phyloP scores from a whole-genome alignment of 352 stramenopile species.

The Pythium utonaiense region DNA sequence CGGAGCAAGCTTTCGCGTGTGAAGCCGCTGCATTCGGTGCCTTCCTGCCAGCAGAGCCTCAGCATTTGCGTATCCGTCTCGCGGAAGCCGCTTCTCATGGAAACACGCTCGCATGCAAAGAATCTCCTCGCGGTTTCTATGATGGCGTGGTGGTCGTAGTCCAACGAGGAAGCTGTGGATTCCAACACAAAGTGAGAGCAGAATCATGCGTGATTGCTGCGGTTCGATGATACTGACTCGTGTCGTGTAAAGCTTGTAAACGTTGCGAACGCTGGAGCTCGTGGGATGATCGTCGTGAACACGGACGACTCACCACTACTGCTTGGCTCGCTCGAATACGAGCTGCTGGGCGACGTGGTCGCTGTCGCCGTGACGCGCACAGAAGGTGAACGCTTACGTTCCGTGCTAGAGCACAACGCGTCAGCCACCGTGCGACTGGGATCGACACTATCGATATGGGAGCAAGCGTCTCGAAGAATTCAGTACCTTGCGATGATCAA shows the following conservation, averaged over 20 bases:
- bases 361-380: conserved; percentile 6
- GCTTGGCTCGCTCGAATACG: conserved; percentile 14
- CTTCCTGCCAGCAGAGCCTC: conserved; percentile 2
- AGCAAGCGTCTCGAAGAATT: conserved; percentile 16
- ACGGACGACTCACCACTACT: conserved; percentile 14
- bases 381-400: conserved; percentile 6
- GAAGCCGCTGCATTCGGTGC: conserved; percentile 13
- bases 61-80: not conserved
- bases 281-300: conserved; percentile 20
- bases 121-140: not conserved
- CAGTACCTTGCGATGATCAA: conserved; percentile 11
- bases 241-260: conserved; percentile 15
- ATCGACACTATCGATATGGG: not conserved
- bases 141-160: conserved; percentile 14
- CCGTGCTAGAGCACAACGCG: not conserved
- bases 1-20: not conserved
- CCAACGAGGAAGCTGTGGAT: conserved; percentile 13
- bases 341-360: conserved; percentile 2
- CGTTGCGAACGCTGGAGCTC: conserved; percentile 5
- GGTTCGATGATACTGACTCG: too few relatives aligned
- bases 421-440: not conserved
- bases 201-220: too few relatives aligned
- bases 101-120: not conserved
- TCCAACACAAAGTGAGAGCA: conserved; percentile 20
- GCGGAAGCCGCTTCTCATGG: not conserved